phyloP scores from a whole-genome alignment of 2,329 filamentous ascomycete genomes.

The Xylariaceae sp. region DNA sequence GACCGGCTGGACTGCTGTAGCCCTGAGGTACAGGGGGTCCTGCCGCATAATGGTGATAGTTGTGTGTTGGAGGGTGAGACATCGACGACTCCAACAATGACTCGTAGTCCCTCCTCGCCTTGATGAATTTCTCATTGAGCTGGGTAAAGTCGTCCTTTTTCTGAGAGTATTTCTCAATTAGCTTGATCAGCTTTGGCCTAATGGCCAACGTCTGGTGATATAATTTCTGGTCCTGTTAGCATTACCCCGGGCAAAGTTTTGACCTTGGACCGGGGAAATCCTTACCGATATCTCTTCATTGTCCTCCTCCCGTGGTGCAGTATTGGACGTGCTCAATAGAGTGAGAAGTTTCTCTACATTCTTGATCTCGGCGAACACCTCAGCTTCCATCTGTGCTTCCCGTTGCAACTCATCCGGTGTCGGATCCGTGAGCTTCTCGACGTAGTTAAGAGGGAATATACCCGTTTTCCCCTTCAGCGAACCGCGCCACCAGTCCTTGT shows the following conservation, averaged over 20 bases:
- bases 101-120: slow-evolving; percentile 95
- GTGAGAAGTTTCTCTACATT: slow-evolving; percentile 78
- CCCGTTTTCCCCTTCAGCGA: slow-evolving; percentile 93
- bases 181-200: slow-evolving; percentile 92
- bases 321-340: slow-evolving; percentile 84
- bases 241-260: slow-evolving; percentile 7
- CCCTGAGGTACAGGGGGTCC: slow-evolving; percentile 57
- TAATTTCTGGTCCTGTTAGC: slow-evolving; percentile 62
- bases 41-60: slow-evolving; percentile 73
- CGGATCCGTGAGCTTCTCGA: slow-evolving; percentile 95
- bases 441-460: slow-evolving; percentile 98
- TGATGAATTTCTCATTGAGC: slow-evolving; percentile 99
- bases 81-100: slow-evolving; percentile 94
- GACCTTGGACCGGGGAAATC: slow-evolving; percentile 4
- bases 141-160: slow-evolving; percentile 99
- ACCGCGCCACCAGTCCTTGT: slow-evolving; percentile 99
- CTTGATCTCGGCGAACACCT: slow-evolving; percentile 70
- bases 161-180: slow-evolving; percentile 98
- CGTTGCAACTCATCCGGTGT: slow-evolving; percentile 92
- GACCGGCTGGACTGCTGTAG: slow-evolving; percentile 48
- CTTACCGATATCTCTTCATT: slow-evolving; percentile 93
- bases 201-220: slow-evolving; percentile 96
- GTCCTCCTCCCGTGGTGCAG: slow-evolving; percentile 81
- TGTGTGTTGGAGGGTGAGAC: slow-evolving; percentile 85
- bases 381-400: slow-evolving; percentile 92